phyloP scores from a whole-genome alignment of 1,284 basidiomycete genomes.

The Ustanciosporium gigantosporum region DNA sequence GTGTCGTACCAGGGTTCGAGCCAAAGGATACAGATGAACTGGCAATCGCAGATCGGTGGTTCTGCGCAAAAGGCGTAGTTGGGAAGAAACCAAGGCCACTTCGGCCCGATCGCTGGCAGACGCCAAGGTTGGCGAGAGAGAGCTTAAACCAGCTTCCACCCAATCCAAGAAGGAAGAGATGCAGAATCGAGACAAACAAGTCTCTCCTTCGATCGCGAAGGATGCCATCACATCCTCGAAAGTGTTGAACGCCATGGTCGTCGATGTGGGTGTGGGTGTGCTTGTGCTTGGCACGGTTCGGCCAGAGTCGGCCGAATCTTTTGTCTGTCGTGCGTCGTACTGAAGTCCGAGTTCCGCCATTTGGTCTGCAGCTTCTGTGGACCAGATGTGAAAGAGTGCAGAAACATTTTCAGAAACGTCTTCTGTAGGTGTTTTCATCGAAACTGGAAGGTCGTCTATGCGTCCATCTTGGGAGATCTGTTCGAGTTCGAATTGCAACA shows the following conservation, averaged over 20 bases:
- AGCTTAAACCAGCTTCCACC: slow-evolving; percentile 10
- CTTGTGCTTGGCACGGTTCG: slow-evolving; percentile 9
- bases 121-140: not conserved
- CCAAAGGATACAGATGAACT: slow-evolving; percentile 59
- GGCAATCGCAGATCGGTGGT: slow-evolving; percentile 51
- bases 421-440: not conserved
- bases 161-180: slow-evolving; percentile 32
- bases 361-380: not conserved
- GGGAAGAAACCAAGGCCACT: slow-evolving; percentile 19
- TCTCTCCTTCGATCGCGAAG: slow-evolving; percentile 16
- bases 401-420: slow-evolving; percentile 2
- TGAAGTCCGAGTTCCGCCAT: not conserved
- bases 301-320: slow-evolving; percentile 11
- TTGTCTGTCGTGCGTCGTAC: not conserved
- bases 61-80: slow-evolving; percentile 26
- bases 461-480: too few species aligned
- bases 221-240: slow-evolving; percentile 13
- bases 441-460: too few species aligned
- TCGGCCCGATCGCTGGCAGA: slow-evolving; percentile 1
- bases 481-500: slow-evolving; percentile 2
- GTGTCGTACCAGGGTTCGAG: slow-evolving; percentile 69
- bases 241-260: slow-evolving; percentile 10
- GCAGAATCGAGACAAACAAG: slow-evolving; percentile 20
- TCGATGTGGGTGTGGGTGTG: not conserved
- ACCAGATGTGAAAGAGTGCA: not conserved